Conservation (phyloP, 306 rosid genomes). For the Vigna nakashimae region DNA sequence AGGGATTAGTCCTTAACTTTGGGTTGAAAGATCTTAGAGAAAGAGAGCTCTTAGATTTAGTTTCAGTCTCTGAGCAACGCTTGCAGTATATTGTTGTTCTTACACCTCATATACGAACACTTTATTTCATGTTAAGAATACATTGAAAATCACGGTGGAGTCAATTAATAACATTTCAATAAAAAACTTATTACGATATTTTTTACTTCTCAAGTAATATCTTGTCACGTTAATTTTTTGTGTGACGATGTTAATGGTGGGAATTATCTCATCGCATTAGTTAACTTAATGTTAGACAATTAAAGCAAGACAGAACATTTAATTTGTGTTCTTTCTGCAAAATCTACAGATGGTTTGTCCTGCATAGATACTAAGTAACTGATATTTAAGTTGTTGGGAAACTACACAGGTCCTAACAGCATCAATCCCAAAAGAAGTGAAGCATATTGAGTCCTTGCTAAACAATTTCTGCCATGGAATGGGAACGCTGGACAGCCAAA, state of each 20-base stretch:
- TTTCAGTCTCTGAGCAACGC: not conserved
- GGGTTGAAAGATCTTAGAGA: not conserved
- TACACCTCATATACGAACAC: not conserved
- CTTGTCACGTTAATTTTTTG: not conserved
- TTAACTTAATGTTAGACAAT: too few species aligned
- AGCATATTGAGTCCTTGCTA: constrained; percentile 80
- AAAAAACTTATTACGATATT: not conserved
- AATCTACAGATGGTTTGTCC: not conserved
- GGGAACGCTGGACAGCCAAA: constrained; percentile 48
- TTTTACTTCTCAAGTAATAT: not conserved
- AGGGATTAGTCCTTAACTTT: too few species aligned
- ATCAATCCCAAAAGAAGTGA: constrained; percentile 85
- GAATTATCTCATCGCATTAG: too few species aligned
- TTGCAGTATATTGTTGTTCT: not conserved
- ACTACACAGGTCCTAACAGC: constrained; percentile 71
- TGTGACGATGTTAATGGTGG: too few species aligned
- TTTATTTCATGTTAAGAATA: not conserved
- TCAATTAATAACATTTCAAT: not conserved
- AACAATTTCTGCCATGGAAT: constrained; percentile 70
- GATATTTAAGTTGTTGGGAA: constrained; percentile 4
- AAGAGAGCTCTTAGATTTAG: not conserved
- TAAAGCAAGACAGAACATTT: not conserved
- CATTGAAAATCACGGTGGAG: not conserved
- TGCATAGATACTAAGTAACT: not conserved
- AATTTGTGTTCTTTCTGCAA: too few species aligned